Evolutionary conservation across 805 yeast genomes (phyloP), one percentile per base, ranked within the genome.

Genomic region (Saccharomyces kudriavzevii): DNA sequence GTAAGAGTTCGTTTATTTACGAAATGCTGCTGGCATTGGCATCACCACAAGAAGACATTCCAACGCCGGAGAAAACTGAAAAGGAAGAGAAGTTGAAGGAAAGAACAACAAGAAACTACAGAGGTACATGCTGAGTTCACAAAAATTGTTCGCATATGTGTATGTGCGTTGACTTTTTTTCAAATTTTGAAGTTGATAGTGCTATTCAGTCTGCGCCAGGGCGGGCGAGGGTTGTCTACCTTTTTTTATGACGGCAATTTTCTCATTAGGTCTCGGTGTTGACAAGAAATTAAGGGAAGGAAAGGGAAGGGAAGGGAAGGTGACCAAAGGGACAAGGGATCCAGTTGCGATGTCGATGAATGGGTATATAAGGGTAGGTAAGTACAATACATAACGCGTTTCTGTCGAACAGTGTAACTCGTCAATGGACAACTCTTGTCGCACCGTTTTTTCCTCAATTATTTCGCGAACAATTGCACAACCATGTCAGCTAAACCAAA

Each of bases 121-220:
- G 68, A 48, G 68, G 69, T 24, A 65, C 70, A 3, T 66, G 70
- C 45, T 66, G 51, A 53, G 22, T 17, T 13, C 13, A 24, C 20
- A 5, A 24, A n/a, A 27, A n/a, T 30, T 48, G 27, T 5, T 20
- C n/a, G 8, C 30, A 10, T 45, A 5, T 22, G 14, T 22, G 17
- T 10, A 17, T 35, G 43, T 17, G 17, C 11, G 20, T 8, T 35
- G 3, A 8, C 5, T 30, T 30, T 30, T 30, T 14, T 30, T 30
- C 6, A 30, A 3, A 24, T n/a, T n/a, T n/a, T n/a, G n/a, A n/a
- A n/a, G n/a, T n/a, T 17, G 17, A 13, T 17, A 35, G 10, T 17
- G 24, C 43, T 35, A 17, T 17, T 35, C 17, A 9, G 24, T 3
- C 17, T 17, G 4, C 17, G 17, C 17, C 2, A 14, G 5, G 29